Conservation (phyloP, 148 eudicot species). For the Suaeda aralocaspica region DNA sequence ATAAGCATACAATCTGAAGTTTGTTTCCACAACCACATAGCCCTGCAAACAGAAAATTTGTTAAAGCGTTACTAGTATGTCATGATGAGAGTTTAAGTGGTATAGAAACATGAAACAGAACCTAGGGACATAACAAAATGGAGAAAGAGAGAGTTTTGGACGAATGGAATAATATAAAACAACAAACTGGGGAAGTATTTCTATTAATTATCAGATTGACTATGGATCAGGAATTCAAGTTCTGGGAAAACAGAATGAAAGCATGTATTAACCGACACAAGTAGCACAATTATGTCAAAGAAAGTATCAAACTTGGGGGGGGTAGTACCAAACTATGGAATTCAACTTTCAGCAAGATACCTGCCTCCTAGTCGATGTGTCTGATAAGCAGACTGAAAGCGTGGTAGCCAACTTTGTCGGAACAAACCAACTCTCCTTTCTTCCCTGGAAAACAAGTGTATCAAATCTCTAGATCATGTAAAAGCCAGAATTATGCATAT, state of each 20-base stretch:
- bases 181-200: background rate
- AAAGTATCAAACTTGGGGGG: background rate
- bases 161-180: background rate
- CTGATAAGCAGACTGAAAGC: slow-evolving; percentile 87
- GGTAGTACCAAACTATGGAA: background rate
- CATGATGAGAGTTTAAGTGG: background rate
- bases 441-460: slow-evolving; percentile 52
- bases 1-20: slow-evolving; percentile 91
- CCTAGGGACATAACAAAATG: background rate
- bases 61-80: background rate
- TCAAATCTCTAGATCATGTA: background rate
- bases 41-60: slow-evolving; percentile 51
- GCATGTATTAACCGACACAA: background rate
- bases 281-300: background rate
- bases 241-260: background rate
- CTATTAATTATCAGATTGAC: background rate
- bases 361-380: slow-evolving; percentile 78
- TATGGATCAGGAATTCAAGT: background rate
- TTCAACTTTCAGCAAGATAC: slow-evolving; percentile 30
- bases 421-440: slow-evolving; percentile 94
- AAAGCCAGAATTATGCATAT: background rate
- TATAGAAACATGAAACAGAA: background rate
- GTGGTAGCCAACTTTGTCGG: slow-evolving; percentile 91
- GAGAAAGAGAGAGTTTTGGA: background rate
- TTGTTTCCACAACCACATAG: slow-evolving; percentile 90